These are phyloP conservation scores for Canavalia gladiata DNA, from an alignment of 306 rosid genomes.

Conservation along the genomic window DNA sequence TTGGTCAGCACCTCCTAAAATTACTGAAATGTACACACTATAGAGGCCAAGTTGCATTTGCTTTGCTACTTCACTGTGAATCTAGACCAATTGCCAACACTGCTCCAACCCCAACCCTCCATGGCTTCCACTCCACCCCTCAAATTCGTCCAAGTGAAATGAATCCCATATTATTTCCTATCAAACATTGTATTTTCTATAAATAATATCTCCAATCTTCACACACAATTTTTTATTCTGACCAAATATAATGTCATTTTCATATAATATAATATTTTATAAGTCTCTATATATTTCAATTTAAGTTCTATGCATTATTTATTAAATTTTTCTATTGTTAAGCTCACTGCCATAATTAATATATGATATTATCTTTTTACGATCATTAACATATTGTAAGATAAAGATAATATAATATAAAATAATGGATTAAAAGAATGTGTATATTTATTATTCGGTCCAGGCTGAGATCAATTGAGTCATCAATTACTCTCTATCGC, in stretches of 20 bases:
- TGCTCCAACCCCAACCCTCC: background rate
- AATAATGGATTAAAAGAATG: too few relatives aligned
- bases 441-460: background rate
- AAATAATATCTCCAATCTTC: too few relatives aligned
- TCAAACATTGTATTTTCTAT: background rate
- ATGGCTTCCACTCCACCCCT: background rate
- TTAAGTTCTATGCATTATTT: too few relatives aligned
- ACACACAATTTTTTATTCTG: too few relatives aligned
- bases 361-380: too few relatives aligned
- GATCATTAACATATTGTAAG: background rate
- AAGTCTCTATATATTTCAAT: too few relatives aligned
- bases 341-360: background rate
- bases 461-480: background rate
- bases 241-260: too few relatives aligned
- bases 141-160: background rate
- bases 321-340: too few relatives aligned
- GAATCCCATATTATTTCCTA: background rate
- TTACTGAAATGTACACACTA: background rate
- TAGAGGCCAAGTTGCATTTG: slow-evolving; percentile 29
- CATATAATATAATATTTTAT: too few relatives aligned
- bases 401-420: background rate
- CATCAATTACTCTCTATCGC: background rate
- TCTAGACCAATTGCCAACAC: slow-evolving; percentile 43
- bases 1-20: too few relatives aligned
- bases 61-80: background rate